Evolutionary conservation across 176 grass and related monocot genomes (phyloP), one percentile per base, ranked within the genome.

Genomic region (Oryza punctata): DNA sequence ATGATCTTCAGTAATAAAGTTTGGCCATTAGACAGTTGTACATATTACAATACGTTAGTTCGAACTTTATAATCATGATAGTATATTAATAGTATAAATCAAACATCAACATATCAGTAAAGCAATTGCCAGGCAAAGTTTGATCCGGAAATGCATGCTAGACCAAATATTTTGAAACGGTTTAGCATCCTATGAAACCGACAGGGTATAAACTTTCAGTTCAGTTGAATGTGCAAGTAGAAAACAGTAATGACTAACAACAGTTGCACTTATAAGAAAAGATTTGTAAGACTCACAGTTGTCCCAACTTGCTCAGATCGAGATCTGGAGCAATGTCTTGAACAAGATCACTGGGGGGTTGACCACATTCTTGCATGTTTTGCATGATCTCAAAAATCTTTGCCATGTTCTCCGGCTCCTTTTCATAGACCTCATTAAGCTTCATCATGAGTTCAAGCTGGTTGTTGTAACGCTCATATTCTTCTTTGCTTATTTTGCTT

Each of bases 291-390:
- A 87, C 95, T 98, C 64, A 98, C 95, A 98, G 78, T 88, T 98
- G 92, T 29, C 92, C 90, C 19, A 98, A 77, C 78, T 84, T 98
- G 84, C 72, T 91, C 73, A 98, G 77, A 80, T 98, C 92, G 72
- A 98, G 81, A 88, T 91, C 92, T 49, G 95, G 95, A 76, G 90
- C 90, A 82, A 98, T 69, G 63, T 93, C 92, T 85, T 94, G 90
- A 57, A 98, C 90, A 79, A 98, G 91, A 88, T 98, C 95, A 84
- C 86, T 91, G 6, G 95, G 95, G 43, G 95, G 95, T 67, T 98
- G 95, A 75, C 95, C 95, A 35, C 92, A 98, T 85, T 91, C 95
- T 88, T 98, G 95, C 95, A 93, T 98, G 82, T 88, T 98, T 86
- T 98, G 90, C 95, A 98, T 98, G 70, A 94, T 84, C 30, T 98